phyloP scores from a whole-genome alignment of 352 stramenopile genomes.

The Pythium biforme region DNA sequence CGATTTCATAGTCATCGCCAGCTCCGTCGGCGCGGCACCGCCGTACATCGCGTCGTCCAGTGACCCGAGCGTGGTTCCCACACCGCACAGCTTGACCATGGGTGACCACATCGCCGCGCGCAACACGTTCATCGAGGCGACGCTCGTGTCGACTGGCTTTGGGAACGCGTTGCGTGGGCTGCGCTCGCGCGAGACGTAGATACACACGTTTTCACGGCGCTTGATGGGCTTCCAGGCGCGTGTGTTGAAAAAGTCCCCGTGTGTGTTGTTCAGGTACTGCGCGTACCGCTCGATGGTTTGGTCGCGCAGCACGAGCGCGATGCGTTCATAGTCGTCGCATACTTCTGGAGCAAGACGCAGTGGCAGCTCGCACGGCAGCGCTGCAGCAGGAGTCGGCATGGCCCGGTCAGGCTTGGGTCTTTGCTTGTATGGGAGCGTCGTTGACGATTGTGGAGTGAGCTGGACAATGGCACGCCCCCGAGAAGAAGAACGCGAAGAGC shows the following conservation, averaged over 20 bases:
- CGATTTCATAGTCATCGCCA: conserved; percentile 37
- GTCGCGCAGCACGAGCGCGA: neutral
- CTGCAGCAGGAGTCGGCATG: no score
- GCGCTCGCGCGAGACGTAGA: neutral
- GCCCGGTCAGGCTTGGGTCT: no score
- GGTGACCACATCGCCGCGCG: conserved; percentile 26
- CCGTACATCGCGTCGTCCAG: conserved; percentile 68
- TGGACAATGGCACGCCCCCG: no score
- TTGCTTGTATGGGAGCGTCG: no score
- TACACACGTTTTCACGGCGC: neutral
- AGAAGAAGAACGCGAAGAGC: no score
- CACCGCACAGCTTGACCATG: conserved; percentile 40
- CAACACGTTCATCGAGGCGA: neutral
- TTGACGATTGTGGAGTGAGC: no score
- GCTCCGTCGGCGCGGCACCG: conserved; percentile 29
- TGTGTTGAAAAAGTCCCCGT: neutral
- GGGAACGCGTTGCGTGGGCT: neutral
- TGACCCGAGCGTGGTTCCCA: conserved; percentile 44
- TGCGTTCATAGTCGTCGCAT: neutral
- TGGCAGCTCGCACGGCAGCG: neutral
- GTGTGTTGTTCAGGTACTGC: neutral
- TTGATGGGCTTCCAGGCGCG: neutral
- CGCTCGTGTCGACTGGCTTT: neutral
- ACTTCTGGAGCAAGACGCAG: neutral
- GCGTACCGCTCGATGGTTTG: neutral